These are phyloP conservation scores for Inga leiocalycina DNA, from an alignment of 306 rosid genomes.

Conservation along the genomic window DNA sequence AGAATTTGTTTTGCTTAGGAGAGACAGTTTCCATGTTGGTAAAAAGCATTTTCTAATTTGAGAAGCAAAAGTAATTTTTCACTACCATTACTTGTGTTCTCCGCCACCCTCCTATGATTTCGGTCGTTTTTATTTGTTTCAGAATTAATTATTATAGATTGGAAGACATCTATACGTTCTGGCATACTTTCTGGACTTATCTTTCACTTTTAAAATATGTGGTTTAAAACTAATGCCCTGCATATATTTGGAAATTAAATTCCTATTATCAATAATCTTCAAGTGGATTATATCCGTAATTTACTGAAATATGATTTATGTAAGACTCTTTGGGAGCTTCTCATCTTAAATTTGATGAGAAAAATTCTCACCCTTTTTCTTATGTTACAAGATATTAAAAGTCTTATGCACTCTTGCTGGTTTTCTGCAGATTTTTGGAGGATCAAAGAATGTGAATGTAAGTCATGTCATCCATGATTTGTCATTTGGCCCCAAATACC, in stretches of 20 bases:
- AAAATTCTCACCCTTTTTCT: not conserved
- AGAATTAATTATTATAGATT: not conserved
- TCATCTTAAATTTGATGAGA: not conserved
- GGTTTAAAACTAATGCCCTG: not conserved
- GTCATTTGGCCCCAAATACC: constrained; percentile 99
- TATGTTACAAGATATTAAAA: constrained; percentile 3
- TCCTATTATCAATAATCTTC: not conserved
- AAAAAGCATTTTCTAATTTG: not conserved
- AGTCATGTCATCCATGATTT: constrained; percentile 90
- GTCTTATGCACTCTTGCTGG: constrained; percentile 20
- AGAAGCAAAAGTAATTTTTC: not conserved
- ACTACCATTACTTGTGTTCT: not conserved
- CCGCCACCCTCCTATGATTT: not conserved
- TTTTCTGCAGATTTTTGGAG: constrained; percentile 82
- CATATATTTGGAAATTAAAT: not conserved
- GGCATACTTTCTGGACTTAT: not conserved
- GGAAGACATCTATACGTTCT: not conserved
- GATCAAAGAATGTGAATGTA: constrained; percentile 80
- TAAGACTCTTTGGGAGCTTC: not conserved
- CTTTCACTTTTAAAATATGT: not conserved
- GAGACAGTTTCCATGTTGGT: not conserved
- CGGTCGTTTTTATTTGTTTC: not conserved
- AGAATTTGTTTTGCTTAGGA: not conserved
- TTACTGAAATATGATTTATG: not conserved
- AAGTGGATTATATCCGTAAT: not conserved